Evolutionary conservation across 768 basidiomycete genomes (phyloP), one percentile per base, ranked within the genome.

Genomic region (Phanerochaete carnosa): DNA sequence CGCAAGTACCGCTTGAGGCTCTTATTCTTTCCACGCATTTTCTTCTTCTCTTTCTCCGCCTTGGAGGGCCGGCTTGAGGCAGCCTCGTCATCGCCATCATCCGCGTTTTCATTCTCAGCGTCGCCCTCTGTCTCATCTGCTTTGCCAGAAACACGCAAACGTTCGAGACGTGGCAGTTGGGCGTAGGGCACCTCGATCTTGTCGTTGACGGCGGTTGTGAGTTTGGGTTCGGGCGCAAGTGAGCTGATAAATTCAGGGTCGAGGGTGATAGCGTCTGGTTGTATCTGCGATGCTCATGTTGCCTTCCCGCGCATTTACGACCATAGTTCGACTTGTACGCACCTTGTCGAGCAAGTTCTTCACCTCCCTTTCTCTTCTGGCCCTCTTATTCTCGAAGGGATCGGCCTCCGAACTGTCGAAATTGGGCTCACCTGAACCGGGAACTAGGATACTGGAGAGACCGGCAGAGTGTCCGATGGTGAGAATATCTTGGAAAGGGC

Each of bases 331-430:
- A 35, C 7, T 15, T 19, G 43, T 19, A 64, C 74, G 8, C 23
- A 89, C 89, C 82, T 96, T 74, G 73, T 99, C 96, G 62, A 99
- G 76, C 13, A 99, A 82, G 46, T 80, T 83, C 71, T 91, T 88
- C 68, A 98, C 94, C 73, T 98, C 97, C 59, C 92, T 81, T 76
- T 98, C 97, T 57, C 92, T 80, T 59, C 94, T 75, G 23, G 90
- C 80, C 63, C 85, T 87, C 72, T 83, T 86, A 68, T 88, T 84
- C 74, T 99, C 96, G 76, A 90, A 98, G 2, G 95, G 94, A 83
- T 99, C 95, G 0, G 94, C 92, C 73, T 98, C 97, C 15, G 81
- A 73, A 60, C 89, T 91, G 69, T 99, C 97, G 71, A 95, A 96
- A 79, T 97, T 95, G 49, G 95, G 86, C 73, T 98, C 95, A 33